Base-by-base conservation (phyloP, 768 basidiomycete species). In the Zangia roseola region DNA sequence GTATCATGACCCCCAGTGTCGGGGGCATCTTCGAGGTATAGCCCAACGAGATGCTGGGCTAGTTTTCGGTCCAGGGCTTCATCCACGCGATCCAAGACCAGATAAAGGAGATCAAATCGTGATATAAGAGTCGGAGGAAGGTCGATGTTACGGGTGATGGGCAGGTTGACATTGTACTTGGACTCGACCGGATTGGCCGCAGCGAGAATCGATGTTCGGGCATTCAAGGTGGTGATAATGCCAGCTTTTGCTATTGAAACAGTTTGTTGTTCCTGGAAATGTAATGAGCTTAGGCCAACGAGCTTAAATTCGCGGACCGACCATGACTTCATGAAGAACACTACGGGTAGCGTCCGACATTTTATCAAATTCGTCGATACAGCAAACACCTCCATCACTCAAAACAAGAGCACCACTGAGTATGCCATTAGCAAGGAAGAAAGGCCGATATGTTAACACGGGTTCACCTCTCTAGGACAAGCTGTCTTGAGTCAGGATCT, bases 321-420 rank as follows among this genome's bases (percentile, higher is more conserved):
- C 91, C 95, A 98, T 98, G 14, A 97, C 94, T 82, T 98, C 95
- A 69, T 99, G 97, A 38, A 99, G 81, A 9, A 98, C 95, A 64
- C 97, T 97, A 40, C 97, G 86, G 37, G 97, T 98, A 5, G 91
- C 83, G 52, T 97, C 88, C 30, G 94, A 94, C 97, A 99, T 99
- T 70, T 99, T 99, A 73, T 99, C 97, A 59, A 99, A 98, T 69
- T 98, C 95, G 58, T 98, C 95, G 57, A 98, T 98, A 64, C 95
- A 98, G 65, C 94, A 97, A 5, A 97, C 93, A 65, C 94, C 95
- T 2, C 95, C 95, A 56, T 97, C 95, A 64, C 89, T 91, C 51
- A 97, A 71, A 2, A 97, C 94, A 10, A 97, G 82, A 0, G 94
- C 94, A 52, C 94, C 94, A 72, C 93, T 92, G 56, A 12, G 44